A percentile compares a stretch with the other conserved stretches of the same genome.
phyloP scores from a whole-genome alignment of 2,329 filamentous ascomycete genomes.

The Lachnellula hyalina region DNA sequence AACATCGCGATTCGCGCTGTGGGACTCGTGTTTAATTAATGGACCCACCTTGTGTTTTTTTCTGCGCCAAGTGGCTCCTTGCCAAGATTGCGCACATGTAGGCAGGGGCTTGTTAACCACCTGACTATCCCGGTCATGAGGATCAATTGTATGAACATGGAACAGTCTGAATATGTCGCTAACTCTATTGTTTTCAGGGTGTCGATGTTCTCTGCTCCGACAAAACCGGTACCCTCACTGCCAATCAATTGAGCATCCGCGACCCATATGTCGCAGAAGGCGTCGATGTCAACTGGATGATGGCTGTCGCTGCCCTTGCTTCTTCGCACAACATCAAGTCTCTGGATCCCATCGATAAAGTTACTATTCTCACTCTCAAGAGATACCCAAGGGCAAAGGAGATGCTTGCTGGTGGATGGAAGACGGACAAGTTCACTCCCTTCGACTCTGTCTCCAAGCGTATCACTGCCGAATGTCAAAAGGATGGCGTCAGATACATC shows the following conservation, averaged over 20 bases:
- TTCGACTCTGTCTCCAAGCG: constrained; percentile 79
- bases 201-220: constrained; percentile 77
- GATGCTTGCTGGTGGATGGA: constrained; percentile 69
- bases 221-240: constrained; percentile 74
- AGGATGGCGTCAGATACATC: constrained; percentile 64
- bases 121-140: background rate
- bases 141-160: background rate
- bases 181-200: constrained; percentile 36
- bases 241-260: constrained; percentile 70
- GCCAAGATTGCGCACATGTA: too few relatives aligned
- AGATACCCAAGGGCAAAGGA: constrained; percentile 73
- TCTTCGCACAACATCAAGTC: constrained; percentile 77
- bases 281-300: constrained; percentile 79
- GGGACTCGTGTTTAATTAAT: background rate
- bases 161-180: constrained; percentile 3
- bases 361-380: constrained; percentile 70
- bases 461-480: constrained; percentile 64
- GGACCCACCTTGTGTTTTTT: too few relatives aligned
- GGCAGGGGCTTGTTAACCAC: background rate
- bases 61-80: too few relatives aligned
- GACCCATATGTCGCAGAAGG: constrained; percentile 73
- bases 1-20: background rate
- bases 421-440: constrained; percentile 70
- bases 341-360: constrained; percentile 74
- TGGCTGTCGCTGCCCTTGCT: constrained; percentile 71